Evolutionary conservation across 2,329 filamentous ascomycete species (phyloP), one percentile per base, ranked within the genome.

Genomic region (Clonostachys byssicola): DNA sequence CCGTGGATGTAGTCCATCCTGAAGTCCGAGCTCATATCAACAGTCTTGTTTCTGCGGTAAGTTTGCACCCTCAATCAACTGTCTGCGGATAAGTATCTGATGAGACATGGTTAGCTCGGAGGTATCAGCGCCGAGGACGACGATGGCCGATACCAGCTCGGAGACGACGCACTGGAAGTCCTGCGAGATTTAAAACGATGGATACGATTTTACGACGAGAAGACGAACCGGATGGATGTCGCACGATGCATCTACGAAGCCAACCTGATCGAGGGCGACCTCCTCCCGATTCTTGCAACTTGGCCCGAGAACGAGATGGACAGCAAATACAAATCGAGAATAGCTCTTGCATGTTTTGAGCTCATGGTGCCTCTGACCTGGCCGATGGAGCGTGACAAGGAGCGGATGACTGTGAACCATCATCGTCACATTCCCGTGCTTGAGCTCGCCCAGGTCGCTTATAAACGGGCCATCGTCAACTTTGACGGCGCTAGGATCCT

Each of bases 101-200:
- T 18, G 44, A 20, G 8, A 35, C 6, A 10, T 10, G 36, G 36
- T 18, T 45, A 96, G 90, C 84, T 96, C 53, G 92, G 92, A 70
- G 92, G 92, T 46, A 83, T 84, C 58, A 88, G 88, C 57, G 76
- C 83, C 45, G 23, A 30, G 23, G 87, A 89, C 55, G 85, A 92
- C 58, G 85, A 91, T 60, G 88, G 88, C 48, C 79, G 79, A 60
- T 99, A 99, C 65, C 79, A 89, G 40, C 83, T 97, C 35, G 94
- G 94, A 67, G 92, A 97, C 67, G 92, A 96, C 62, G 92, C 92
- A 12, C 75, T 95, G 50, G 89, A 94, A 49, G 94, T 92, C 60
- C 75, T 99, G 48, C 91, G 92, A 52, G 94, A 99, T 68, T 78
- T 99, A 47, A 92, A 94, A 62, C 86, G 87, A 80, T 99, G 94